Base-by-base conservation (phyloP, 345 rosid genomes). In the Linum lewisii region DNA sequence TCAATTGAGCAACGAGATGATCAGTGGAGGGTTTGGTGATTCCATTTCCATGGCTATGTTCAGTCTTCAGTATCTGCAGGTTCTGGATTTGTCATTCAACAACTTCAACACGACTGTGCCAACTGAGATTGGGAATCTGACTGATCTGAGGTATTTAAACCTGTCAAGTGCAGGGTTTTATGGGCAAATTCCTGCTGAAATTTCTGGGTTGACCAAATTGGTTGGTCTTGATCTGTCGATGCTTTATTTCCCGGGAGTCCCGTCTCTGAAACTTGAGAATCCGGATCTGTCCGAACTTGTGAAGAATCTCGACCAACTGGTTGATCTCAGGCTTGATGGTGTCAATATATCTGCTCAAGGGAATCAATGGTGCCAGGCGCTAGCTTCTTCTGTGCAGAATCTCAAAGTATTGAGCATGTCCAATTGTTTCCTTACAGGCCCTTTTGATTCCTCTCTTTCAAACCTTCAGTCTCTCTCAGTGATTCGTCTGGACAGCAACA, bases 81-180 rank as follows among this genome's bases (percentile, higher is more conserved):
- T 53, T 5, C 76, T 84, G 34, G 72, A 81, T 65, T 50, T 84
- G 70, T 68, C 79, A 14, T 52, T 29, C 51, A 84, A 79, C 68
- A 44, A 11, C 6, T 67, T 81, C 68, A 61, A 5, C 15, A 62
- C 58, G n/a, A 0, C 37, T 21, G 13, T 24, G 8, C 80, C 86
- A 16, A 16, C 64, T 2, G 51, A 52, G 47, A 65, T 81, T 10
- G 77, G 29, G 0, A 72, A 66, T 18, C 73, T 84, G 1, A 58
- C 66, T 16, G 42, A 62, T 26, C 56, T 84, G 63, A 21, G 6
- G 22, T 24, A 69, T 58, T 62, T 44, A 70, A 37, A n/a, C 15
- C 8, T 57, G 24, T 20, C 23, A 3, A 16, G 21, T 57, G 44
- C 36, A 6, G 60, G 44, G 10, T 24, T 24, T 16, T 1, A 7